Evolutionary conservation across 805 yeast genomes (phyloP), one percentile per base, ranked within the genome.

Genomic region (Naumovozyma dairenensis): DNA sequence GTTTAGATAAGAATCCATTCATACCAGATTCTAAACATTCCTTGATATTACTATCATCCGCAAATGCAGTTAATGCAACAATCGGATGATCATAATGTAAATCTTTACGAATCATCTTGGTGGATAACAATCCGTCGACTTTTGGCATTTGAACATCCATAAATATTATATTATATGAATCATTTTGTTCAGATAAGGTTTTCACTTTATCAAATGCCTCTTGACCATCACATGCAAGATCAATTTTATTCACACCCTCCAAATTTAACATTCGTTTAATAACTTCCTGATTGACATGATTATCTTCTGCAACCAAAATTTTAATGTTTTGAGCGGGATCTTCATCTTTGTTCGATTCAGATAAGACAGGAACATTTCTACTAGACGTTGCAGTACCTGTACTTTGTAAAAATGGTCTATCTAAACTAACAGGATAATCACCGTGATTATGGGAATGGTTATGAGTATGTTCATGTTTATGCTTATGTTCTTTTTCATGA

Each of bases 121-220:
- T 86, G 0, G 96, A 94, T 17, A 75, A 65, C 20, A 87, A 61
- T 3, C 98, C 98, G 54, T 89, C 96, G 44, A 86, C 67, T 48
- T 74, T 78, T 4, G 97, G 97, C 97, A 87, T 89, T 59, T 89
- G 96, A 33, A 89, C 93, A 57, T 89, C 98, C 98, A 89, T 89
- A 52, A 89, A 83, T 2, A 92, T 74, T 34, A 89, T 59, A 53
- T 84, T 89, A 53, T 67, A 85, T 12, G 54, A 48, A 7, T 62
- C 62, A 12, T 57, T 57, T 2, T 56, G 48, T 2, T 57, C 66
- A 17, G 61, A 46, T 2, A 77, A 61, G 21, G 66, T 67, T 39
- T 71, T 66, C 2, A 85, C 77, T 32, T 69, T 62, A 8, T 75
- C 77, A 25, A 87, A 73, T 0, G 96, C 96, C 41, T 87, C 96